phyloP scores from a whole-genome alignment of 805 yeast genomes.

The Ogataea trehalophila region DNA sequence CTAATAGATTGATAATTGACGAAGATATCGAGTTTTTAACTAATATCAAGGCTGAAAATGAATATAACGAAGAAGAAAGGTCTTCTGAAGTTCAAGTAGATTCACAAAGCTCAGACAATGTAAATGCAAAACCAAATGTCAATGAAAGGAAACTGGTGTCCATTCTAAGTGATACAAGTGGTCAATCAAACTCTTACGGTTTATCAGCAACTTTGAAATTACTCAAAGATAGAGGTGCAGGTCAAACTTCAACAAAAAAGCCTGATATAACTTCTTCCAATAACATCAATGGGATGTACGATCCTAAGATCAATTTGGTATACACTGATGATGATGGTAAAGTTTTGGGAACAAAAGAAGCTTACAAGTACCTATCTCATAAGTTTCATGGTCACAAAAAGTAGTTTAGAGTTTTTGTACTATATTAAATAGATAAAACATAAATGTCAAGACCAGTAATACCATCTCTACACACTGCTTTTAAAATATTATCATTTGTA shows the following conservation, averaged over 20 bases:
- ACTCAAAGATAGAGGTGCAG: slow-evolving; percentile 19
- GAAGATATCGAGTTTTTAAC: slow-evolving; percentile 35
- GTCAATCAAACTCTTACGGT: slow-evolving; percentile 20
- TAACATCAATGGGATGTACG: slow-evolving; percentile 27
- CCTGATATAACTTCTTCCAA: background rate
- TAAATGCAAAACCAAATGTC: background rate
- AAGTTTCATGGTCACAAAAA: slow-evolving; percentile 63
- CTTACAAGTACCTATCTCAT: slow-evolving; percentile 72
- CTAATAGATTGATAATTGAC: slow-evolving; percentile 25
- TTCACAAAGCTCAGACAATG: too few species aligned
- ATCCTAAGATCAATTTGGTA: slow-evolving; percentile 46
- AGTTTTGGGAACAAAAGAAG: slow-evolving; percentile 57
- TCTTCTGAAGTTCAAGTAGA: slow-evolving; percentile 18
- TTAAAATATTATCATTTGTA: too few species aligned
- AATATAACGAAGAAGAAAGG: slow-evolving; percentile 16
- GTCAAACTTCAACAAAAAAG: background rate
- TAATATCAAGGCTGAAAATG: slow-evolving; percentile 17
- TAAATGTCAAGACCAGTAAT: too few species aligned
- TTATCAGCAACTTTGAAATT: slow-evolving; percentile 33
- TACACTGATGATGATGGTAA: slow-evolving; percentile 66
- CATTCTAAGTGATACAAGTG: slow-evolving; percentile 11
- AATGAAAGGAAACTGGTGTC: slow-evolving; percentile 5
- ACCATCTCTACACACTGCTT: too few species aligned
- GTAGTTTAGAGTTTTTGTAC: background rate
- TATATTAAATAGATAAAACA: background rate